Evolutionary conservation across 257 asterid genomes (phyloP).

Genomic region (Mitragyna speciosa): DNA sequence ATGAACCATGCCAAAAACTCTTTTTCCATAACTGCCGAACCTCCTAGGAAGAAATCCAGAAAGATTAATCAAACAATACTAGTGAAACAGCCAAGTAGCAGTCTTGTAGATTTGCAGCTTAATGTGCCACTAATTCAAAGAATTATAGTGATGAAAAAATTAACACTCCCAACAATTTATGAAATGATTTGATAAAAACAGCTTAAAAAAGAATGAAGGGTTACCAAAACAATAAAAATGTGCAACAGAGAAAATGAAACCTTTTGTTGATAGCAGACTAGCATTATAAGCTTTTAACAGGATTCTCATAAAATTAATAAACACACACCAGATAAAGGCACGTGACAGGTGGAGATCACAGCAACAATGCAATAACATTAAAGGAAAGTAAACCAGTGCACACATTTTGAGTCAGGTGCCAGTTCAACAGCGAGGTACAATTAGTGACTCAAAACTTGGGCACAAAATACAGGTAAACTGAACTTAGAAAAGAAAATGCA

Average conservation of each 20-base stretch:
- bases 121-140: no score
- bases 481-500: not conserved
- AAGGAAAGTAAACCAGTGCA: slow-evolving; percentile 6
- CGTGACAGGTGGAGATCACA: not conserved
- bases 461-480: slow-evolving; percentile 16
- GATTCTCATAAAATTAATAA: not conserved
- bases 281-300: not conserved
- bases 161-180: not conserved
- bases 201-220: not conserved
- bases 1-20: not conserved
- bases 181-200: no score
- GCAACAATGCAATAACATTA: not conserved
- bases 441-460: slow-evolving; percentile 95
- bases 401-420: slow-evolving; percentile 68
- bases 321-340: not conserved
- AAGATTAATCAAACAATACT: not conserved
- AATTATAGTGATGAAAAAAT: no score
- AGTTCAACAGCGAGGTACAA: slow-evolving; percentile 86
- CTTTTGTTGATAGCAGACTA: not conserved
- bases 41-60: not conserved
- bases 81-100: not conserved
- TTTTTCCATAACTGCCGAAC: not conserved
- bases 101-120: not conserved
- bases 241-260: not conserved
- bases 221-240: not conserved